Base-by-base conservation (phyloP, 2,329 filamentous ascomycete genomes). In the Neofusicoccum laricinum region DNA sequence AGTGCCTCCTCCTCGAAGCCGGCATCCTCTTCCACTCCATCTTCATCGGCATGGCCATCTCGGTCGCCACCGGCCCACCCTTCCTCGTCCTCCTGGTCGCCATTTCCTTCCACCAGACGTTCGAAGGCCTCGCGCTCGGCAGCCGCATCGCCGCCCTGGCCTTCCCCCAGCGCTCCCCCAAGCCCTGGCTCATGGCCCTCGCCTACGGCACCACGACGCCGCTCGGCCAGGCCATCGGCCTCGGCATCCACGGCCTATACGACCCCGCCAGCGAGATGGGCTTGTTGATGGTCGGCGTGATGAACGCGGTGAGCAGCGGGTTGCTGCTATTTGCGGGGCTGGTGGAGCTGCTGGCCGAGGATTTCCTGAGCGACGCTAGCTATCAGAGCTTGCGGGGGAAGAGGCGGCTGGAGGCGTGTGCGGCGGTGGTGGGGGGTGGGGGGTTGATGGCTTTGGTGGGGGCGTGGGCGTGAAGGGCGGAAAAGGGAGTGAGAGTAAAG, bases 21-120 rank as follows among this genome's bases (percentile, higher is more conserved):
- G 90, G 90, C 66, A 93, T 93, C 68, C 81, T 93, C 11, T 93
- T 93, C 73, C 90, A 93, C 77, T 90, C 87, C 66, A 84, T 93
- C 65, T 91, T 91, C 73, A 89, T 91, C 64, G 88, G 88, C 65
- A 89, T 91, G 82, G 90, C 89, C 0, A 78, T 91, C 30, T 89
- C 86, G 30, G 88, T 91, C 67, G 88, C 88, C 19, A 85, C 85
- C 1, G 86, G 89, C 1, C 78, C 81, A 5, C 85, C 87, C 3
- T 91, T 90, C 73, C 75, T 88, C 64, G 81, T 91, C 30, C 82
- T 91, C 3, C 80, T 91, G 7, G 78, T 90, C 53, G 89, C 89
- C 66, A 90, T 91, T 65, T 78, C 88, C 36, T 91, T 91, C 79
- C 89, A 91, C 71, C 89, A 90, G 70, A 88, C 86, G 68, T 89